A percentile compares a stretch with the other conserved stretches of the same genome.
Evolutionary conservation across 2,329 filamentous ascomycete species (phyloP).

Genomic region (Amphichorda felina): DNA sequence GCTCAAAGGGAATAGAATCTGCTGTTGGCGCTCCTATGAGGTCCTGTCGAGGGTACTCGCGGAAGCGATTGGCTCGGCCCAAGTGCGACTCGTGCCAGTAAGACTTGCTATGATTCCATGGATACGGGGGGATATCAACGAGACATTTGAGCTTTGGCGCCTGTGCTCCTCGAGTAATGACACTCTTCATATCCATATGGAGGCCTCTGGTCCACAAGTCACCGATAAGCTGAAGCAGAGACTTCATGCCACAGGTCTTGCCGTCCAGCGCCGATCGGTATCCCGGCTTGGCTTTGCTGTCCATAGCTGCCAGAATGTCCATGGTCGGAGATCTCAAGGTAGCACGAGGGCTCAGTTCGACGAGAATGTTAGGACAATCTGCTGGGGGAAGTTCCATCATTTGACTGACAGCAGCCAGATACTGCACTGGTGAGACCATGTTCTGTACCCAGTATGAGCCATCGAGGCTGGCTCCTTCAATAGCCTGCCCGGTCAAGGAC

Average conservation of each 20-base stretch:
- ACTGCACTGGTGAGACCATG: slow-evolving; percentile 30
- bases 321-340: slow-evolving; percentile 22
- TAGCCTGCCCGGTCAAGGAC: slow-evolving; percentile 19
- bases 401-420: slow-evolving; percentile 22
- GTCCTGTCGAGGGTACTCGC: slow-evolving; percentile 33
- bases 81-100: slow-evolving; percentile 43
- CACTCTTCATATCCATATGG: slow-evolving; percentile 16
- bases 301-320: slow-evolving; percentile 17
- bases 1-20: slow-evolving; percentile 31
- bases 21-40: slow-evolving; percentile 34
- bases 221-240: slow-evolving; percentile 19
- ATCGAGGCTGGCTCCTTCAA: slow-evolving; percentile 14
- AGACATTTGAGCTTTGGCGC: slow-evolving; percentile 19
- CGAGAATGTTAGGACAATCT: slow-evolving; percentile 19
- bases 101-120: slow-evolving; percentile 38
- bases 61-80: slow-evolving; percentile 28
- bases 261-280: slow-evolving; percentile 17
- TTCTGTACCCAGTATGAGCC: slow-evolving; percentile 34
- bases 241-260: slow-evolving; percentile 9
- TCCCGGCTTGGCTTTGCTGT: slow-evolving; percentile 2
- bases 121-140: slow-evolving; percentile 35
- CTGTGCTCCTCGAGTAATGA: slow-evolving; percentile 10
- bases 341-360: slow-evolving; percentile 28
- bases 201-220: slow-evolving; percentile 24
- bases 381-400: slow-evolving; percentile 17